phyloP scores from a whole-genome alignment of 257 asterid genomes.

The Cordia subcordata region DNA sequence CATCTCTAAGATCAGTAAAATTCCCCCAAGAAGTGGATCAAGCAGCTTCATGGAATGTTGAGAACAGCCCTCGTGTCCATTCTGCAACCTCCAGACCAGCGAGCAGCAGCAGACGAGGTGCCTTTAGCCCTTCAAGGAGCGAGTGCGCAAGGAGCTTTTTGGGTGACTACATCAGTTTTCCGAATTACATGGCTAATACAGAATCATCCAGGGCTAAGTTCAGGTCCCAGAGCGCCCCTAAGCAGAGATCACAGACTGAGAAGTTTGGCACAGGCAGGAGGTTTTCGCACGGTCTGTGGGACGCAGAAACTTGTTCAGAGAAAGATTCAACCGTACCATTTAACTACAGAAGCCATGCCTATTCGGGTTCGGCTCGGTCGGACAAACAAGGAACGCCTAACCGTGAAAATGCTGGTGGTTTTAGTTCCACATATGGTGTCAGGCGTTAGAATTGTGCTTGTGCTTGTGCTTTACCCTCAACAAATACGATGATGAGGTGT shows the following conservation, averaged over 20 bases:
- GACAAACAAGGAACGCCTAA: conserved; percentile 28
- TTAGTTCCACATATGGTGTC: conserved; percentile 20
- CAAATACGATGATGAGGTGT: not conserved
- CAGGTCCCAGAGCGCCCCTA: conserved; percentile 91
- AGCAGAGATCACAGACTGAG: conserved; percentile 69
- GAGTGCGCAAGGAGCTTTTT: conserved; percentile 63
- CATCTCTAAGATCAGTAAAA: conserved; percentile 38
- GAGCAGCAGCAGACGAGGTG: conserved; percentile 45
- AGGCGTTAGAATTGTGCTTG: conserved; percentile 20
- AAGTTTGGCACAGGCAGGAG: conserved; percentile 32
- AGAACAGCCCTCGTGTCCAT: conserved; percentile 55
- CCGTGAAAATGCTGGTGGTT: conserved; percentile 15
- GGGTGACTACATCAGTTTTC: conserved; percentile 59
- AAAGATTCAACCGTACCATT: conserved; percentile 35
- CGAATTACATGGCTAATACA: conserved; percentile 80
- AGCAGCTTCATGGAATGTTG: conserved; percentile 38
- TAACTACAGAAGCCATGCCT: conserved; percentile 25
- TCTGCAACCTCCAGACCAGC: conserved; percentile 57
- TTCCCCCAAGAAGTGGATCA: conserved; percentile 40
- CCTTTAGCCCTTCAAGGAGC: conserved; percentile 54
- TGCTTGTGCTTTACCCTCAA: conserved; percentile 5
- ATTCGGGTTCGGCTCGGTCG: conserved; percentile 21
- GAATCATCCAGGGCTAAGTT: conserved; percentile 75
- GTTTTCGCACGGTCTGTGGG: conserved; percentile 37
- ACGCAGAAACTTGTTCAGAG: conserved; percentile 55